phyloP scores from a whole-genome alignment of 441 rosid genomes.

The Adansonia gregorii region DNA sequence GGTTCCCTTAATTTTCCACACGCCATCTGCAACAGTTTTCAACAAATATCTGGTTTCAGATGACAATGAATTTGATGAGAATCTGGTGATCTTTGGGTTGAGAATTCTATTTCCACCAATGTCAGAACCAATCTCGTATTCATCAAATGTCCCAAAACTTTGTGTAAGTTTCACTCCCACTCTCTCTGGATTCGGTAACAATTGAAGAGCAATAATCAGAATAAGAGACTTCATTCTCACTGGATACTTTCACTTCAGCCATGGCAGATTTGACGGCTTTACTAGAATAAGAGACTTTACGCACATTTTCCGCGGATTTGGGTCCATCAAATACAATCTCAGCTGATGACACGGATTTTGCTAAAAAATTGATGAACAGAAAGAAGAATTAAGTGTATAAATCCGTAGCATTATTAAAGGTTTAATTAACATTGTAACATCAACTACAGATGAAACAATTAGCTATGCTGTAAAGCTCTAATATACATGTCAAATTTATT shows the following conservation, averaged over 20 bases:
- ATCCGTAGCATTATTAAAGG: neutral
- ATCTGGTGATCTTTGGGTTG: neutral
- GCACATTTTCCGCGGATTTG: no score
- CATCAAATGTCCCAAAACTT: neutral
- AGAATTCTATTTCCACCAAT: constrained; percentile 25
- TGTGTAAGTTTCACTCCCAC: neutral
- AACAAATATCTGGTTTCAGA: neutral
- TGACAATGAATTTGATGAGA: neutral
- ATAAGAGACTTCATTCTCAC: constrained; percentile 15
- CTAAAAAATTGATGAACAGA: constrained; percentile 2
- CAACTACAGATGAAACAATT: neutral
- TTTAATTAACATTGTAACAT: neutral
- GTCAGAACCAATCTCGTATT: constrained; percentile 27
- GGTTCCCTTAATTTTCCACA: neutral
- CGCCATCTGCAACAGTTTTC: constrained; percentile 4
- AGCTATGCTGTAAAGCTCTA: neutral
- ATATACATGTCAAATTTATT: neutral
- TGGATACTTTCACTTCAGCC: neutral
- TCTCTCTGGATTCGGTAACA: constrained; percentile 1
- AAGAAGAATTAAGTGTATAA: neutral
- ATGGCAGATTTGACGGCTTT: neutral
- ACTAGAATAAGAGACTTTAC: no score
- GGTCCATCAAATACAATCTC: neutral
- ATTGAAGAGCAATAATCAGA: constrained; percentile 33
- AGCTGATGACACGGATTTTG: neutral